Conservation (phyloP, 179 eudicot genomes). For the Vitellaria paradoxa region DNA sequence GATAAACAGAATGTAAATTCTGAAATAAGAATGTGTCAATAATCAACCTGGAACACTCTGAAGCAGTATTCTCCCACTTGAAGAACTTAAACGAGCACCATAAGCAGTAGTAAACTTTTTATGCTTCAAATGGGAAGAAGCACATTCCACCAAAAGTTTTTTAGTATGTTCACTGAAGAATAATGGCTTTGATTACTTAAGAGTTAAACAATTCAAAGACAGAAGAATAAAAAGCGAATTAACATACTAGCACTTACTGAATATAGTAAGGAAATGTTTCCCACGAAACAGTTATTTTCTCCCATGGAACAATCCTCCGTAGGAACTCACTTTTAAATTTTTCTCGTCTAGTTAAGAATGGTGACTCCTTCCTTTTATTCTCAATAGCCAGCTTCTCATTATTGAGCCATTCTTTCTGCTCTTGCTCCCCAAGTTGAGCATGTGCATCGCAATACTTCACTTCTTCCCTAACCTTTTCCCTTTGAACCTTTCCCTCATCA, state of each 20-base stretch:
- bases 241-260: slow-evolving; percentile 50
- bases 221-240: slow-evolving; percentile 9
- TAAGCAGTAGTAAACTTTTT: slow-evolving; percentile 55
- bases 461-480: slow-evolving; percentile 31
- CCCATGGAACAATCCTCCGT: slow-evolving; percentile 89
- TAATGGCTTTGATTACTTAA: slow-evolving; percentile 17
- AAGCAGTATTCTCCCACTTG: slow-evolving; percentile 85
- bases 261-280: slow-evolving; percentile 84
- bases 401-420: slow-evolving; percentile 89
- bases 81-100: slow-evolving; percentile 75
- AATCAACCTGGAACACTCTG: slow-evolving; percentile 88
- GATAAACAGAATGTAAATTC: not conserved
- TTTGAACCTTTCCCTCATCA: slow-evolving; percentile 37
- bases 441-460: slow-evolving; percentile 53
- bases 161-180: slow-evolving; percentile 70
- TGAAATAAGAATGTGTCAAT: not conserved
- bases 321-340: slow-evolving; percentile 79
- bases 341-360: slow-evolving; percentile 69
- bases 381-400: slow-evolving; percentile 82
- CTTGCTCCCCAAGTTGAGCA: slow-evolving; percentile 84
- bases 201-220: slow-evolving; percentile 6
- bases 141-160: slow-evolving; percentile 77
- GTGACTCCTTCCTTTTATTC: slow-evolving; percentile 78
- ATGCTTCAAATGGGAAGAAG: slow-evolving; percentile 75
- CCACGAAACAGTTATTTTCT: slow-evolving; percentile 87